Conservation (phyloP, 163 green algal genomes). For the Volvox carteri region DNA sequence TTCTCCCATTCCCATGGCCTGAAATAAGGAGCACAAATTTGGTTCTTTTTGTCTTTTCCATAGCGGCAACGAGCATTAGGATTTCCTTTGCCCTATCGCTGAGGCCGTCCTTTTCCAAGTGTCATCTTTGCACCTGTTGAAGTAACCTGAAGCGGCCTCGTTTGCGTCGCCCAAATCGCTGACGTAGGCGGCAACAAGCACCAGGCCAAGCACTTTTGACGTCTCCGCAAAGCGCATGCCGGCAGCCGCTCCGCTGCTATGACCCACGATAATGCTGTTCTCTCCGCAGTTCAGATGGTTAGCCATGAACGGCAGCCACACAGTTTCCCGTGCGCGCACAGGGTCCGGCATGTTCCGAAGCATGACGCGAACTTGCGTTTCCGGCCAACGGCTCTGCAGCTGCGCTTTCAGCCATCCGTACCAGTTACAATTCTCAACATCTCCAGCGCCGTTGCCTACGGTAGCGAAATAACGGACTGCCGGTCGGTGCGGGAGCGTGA, state of each 20-base stretch:
- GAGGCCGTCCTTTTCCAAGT: too few relatives aligned
- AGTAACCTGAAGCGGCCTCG: constrained; percentile 61
- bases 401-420: constrained; percentile 57
- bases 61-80: too few relatives aligned
- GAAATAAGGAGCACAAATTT: background rate
- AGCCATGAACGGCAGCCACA: constrained; percentile 65
- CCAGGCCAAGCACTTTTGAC: constrained; percentile 42
- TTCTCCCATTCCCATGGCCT: constrained; percentile 65
- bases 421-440: constrained; percentile 57
- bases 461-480: too few relatives aligned
- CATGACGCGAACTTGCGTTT: background rate
- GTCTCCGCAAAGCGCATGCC: constrained; percentile 60
- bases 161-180: constrained; percentile 48
- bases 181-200: constrained; percentile 63
- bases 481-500: too few relatives aligned
- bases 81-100: too few relatives aligned
- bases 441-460: constrained; percentile 56
- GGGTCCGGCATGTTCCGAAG: constrained; percentile 65
- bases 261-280: constrained; percentile 61
- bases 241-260: constrained; percentile 62
- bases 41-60: too few relatives aligned
- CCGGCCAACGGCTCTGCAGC: constrained; percentile 7
- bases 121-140: constrained; percentile 18
- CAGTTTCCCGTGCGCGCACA: constrained; percentile 33
- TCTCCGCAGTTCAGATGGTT: constrained; percentile 36